Conservation (phyloP, 2,329 filamentous ascomycete genomes). For the Aspergillus sojae region DNA sequence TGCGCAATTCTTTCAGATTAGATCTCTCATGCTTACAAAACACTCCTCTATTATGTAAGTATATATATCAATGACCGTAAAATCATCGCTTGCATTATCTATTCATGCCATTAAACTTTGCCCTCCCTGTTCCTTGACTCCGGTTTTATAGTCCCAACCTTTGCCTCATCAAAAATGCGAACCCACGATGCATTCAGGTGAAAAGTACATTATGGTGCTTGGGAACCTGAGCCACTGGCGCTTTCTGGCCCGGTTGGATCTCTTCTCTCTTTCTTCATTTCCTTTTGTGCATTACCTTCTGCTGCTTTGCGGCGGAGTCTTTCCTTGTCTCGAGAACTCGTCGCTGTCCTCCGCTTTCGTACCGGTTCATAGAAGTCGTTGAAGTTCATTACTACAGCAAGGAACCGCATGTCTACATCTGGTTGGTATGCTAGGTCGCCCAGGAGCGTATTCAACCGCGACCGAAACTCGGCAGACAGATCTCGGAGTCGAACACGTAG, state of each 20-base stretch:
- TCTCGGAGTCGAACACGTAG: constrained; percentile 73
- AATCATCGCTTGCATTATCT: constrained; percentile 22
- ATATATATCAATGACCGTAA: constrained; percentile 10
- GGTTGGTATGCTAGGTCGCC: constrained; percentile 92
- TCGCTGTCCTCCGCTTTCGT: constrained; percentile 55
- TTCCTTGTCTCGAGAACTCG: constrained; percentile 36
- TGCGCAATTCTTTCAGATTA: neutral
- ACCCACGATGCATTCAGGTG: neutral
- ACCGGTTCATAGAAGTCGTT: constrained; percentile 92
- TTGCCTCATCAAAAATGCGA: neutral
- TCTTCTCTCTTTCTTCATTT: constrained; percentile 29
- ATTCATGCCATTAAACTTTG: constrained; percentile 12
- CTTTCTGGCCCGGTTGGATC: constrained; percentile 14
- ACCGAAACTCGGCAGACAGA: constrained; percentile 75
- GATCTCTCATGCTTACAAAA: neutral
- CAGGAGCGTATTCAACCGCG: constrained; percentile 76
- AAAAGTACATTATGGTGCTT: neutral
- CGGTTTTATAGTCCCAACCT: neutral
- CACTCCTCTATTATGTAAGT: neutral
- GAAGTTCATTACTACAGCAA: constrained; percentile 98
- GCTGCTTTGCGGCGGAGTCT: constrained; percentile 30
- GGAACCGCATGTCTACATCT: constrained; percentile 91
- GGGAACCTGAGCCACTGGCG: constrained; percentile 5
- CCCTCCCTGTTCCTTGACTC: constrained; percentile 10
- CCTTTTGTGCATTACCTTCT: constrained; percentile 23